Base-by-base conservation (phyloP, 495 filamentous ascomycete genomes). In the Hypoxylon subgilvum region DNA sequence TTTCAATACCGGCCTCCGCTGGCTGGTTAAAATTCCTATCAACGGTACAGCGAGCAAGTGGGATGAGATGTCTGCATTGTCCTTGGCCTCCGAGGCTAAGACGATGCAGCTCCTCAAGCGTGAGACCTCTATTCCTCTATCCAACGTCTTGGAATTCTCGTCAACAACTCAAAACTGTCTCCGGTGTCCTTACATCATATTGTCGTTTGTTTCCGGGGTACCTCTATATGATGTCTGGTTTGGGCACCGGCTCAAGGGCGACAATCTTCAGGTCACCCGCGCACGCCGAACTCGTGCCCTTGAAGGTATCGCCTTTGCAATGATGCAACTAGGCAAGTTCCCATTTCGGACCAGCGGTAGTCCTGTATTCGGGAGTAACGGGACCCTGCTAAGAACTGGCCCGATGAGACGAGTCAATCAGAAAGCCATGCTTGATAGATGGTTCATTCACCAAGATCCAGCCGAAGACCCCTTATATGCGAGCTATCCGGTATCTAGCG, bases 261-360 rank as follows among this genome's bases (percentile, higher is more conserved):
- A 1, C 31, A 36, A 12, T 18, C 23, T 4, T 25, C 48, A 63
- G 44, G 35, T 13, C 54, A 22, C 40, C 17, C 4, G 18, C 32
- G 8, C 62, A 51, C 23, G 23, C 4, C 69, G 71, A 19, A 46
- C 35, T 16, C 64, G 62, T 18, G 40, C 61, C 14, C 48, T 74
- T 7, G 39, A 58, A 44, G 56, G 36, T 4, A 46, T 75, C 19
- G 72, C 74, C 1, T 17, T 27, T 8, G 69, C 68, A 14, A 73
- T 77, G 69, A 51, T 53, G 1, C 67, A 73, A 52, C 63, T 77
- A 0, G 34, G 41, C n/a, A 52, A 52, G 8, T 69, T 73, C 22
- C 31, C 63, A n/a, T 72, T 65, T 35, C 28, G 34, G 4, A 35
- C 23, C 23, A 57, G 64, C 1, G 70, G 71, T 2, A 9, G 21